A percentile compares a stretch with the other conserved stretches of the same genome.
phyloP scores from a whole-genome alignment of 768 basidiomycete species.

The Panaeolus papilionaceus region DNA sequence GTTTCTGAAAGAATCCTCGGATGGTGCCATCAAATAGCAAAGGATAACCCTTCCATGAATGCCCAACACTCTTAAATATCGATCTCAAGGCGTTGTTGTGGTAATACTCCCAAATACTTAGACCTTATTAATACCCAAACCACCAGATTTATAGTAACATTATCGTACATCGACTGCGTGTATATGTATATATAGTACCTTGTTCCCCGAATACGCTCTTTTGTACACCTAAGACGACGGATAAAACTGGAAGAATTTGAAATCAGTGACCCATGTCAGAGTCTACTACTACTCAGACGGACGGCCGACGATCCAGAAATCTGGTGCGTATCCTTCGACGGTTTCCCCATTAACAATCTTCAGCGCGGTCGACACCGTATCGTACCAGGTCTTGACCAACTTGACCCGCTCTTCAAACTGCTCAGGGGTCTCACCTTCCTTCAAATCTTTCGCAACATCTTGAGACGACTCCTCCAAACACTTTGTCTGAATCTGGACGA shows the following conservation, averaged over 20 bases:
- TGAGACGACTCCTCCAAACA: slow-evolving; percentile 3
- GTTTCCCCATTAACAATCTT: slow-evolving; percentile 17
- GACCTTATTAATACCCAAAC: neutral
- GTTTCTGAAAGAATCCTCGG: slow-evolving; percentile 47
- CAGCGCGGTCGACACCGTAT: slow-evolving; percentile 8
- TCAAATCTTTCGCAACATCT: neutral
- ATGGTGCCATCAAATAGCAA: slow-evolving; percentile 43
- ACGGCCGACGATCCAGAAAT: slow-evolving; percentile 17
- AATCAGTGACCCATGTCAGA: neutral
- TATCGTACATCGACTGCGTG: slow-evolving; percentile 1
- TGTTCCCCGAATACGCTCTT: neutral
- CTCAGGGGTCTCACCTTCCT: slow-evolving; percentile 8
- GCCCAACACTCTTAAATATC: neutral
- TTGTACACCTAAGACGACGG: neutral
- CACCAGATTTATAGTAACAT: neutral
- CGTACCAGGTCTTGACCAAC: slow-evolving; percentile 12
- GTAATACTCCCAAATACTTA: neutral
- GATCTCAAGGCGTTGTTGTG: neutral
- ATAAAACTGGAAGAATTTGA: neutral
- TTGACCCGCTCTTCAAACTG: slow-evolving; percentile 15
- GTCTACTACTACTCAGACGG: neutral
- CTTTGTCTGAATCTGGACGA: slow-evolving; percentile 16
- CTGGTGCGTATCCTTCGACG: slow-evolving; percentile 16
- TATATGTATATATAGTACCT: neutral
- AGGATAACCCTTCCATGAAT: neutral